These are phyloP conservation scores for Picea mariana DNA, from an alignment of 83 land plant species.

Conservation along the genomic window DNA sequence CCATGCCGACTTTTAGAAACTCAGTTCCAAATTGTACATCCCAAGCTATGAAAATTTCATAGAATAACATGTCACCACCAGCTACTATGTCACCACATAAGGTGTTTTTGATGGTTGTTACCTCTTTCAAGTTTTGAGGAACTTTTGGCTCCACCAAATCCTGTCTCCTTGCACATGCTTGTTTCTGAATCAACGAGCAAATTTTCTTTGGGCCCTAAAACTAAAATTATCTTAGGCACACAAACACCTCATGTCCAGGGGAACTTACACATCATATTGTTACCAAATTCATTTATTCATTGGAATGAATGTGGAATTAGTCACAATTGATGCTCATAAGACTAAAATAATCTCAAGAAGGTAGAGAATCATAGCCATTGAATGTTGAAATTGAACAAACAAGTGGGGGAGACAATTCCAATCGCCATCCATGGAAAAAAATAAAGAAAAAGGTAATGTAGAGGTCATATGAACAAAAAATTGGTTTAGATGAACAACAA, in stretches of 20 bases:
- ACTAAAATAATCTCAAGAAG: too few species aligned
- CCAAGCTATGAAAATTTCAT: neutral
- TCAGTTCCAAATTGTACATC: conserved; percentile 19
- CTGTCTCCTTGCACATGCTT: conserved; percentile 49
- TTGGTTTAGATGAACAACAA: too few species aligned
- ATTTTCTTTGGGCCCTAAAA: conserved; percentile 51
- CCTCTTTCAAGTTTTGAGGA: conserved; percentile 59
- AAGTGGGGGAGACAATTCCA: too few species aligned
- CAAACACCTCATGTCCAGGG: conserved; percentile 11
- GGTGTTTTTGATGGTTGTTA: conserved; percentile 34
- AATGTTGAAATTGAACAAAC: too few species aligned
- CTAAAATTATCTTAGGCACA: conserved; percentile 26
- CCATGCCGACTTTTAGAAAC: conserved; percentile 14
- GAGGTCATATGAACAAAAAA: too few species aligned
- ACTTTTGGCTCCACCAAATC: conserved; percentile 57
- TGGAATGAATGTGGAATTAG: too few species aligned
- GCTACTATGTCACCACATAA: neutral
- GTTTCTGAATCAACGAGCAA: conserved; percentile 62
- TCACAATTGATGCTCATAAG: too few species aligned
- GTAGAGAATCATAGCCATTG: too few species aligned
- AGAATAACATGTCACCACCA: neutral
- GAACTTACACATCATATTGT: too few species aligned
- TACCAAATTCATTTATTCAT: too few species aligned
- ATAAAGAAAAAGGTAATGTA: too few species aligned
- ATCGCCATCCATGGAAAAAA: too few species aligned